These are phyloP conservation scores for Helotiales sp. DNA, from an alignment of 2,329 filamentous ascomycete genomes.

Conservation along the genomic window DNA sequence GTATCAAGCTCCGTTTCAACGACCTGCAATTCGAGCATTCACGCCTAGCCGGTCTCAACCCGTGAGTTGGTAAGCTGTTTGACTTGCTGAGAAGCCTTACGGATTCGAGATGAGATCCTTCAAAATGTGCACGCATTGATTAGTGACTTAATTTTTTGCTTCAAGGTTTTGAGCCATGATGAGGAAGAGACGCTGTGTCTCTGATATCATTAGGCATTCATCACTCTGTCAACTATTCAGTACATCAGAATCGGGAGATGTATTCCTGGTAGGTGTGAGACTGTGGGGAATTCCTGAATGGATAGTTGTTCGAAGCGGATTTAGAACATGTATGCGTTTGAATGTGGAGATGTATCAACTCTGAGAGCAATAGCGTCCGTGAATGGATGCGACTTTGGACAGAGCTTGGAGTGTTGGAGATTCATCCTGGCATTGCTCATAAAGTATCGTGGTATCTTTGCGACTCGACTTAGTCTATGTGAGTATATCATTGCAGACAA, in stretches of 20 bases:
- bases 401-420: not conserved
- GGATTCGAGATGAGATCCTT: not conserved
- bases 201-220: not conserved
- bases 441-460: not conserved
- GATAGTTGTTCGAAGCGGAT: not conserved
- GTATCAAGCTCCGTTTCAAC: slow-evolving; percentile 14
- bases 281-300: not conserved
- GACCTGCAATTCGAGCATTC: slow-evolving; percentile 5
- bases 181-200: not conserved
- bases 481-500: not conserved
- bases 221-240: not conserved
- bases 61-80: not conserved
- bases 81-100: not conserved
- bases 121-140: not conserved
- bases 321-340: not conserved
- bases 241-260: not conserved
- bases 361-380: not conserved
- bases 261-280: not conserved
- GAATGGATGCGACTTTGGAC: not conserved
- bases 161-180: not conserved
- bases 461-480: not conserved
- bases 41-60: slow-evolving; percentile 3
- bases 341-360: not conserved
- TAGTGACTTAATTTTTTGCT: not conserved
- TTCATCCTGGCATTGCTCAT: not conserved